Conservation (phyloP, 495 filamentous ascomycete genomes). For the Penicillium samsonianum region DNA sequence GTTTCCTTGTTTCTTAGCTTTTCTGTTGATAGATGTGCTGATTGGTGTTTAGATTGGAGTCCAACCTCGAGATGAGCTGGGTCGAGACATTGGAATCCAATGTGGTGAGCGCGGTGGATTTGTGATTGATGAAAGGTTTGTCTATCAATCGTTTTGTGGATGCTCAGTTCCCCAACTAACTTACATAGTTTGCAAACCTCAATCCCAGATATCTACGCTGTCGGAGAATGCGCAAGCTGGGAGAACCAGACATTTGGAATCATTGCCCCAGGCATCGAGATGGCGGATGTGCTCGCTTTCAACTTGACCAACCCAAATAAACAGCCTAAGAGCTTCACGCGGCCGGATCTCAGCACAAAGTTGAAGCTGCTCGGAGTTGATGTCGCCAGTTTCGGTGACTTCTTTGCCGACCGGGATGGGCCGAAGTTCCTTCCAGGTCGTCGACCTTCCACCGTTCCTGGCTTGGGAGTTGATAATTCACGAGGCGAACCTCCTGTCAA, state of each 20-base stretch:
- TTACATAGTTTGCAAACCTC: conserved; percentile 67
- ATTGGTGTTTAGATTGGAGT: conserved; percentile 65
- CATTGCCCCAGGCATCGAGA: conserved; percentile 92
- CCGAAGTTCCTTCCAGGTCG: conserved; percentile 70
- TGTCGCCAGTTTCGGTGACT: conserved; percentile 94
- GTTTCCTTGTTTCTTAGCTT: conserved; percentile 19
- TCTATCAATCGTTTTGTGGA: neutral
- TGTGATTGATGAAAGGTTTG: conserved; percentile 63
- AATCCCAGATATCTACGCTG: conserved; percentile 75
- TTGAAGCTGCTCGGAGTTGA: conserved; percentile 92
- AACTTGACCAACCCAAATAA: conserved; percentile 88
- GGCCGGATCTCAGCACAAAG: conserved; percentile 91
- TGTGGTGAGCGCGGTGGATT: conserved; percentile 78
- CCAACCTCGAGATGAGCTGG: conserved; percentile 79
- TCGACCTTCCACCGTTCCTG: conserved; percentile 31
- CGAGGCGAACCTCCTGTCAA: conserved; percentile 64
- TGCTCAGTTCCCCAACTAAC: neutral
- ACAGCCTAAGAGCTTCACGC: conserved; percentile 68
- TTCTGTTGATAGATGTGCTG: neutral
- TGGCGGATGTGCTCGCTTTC: conserved; percentile 95
- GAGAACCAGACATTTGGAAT: conserved; percentile 90
- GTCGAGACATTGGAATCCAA: conserved; percentile 66
- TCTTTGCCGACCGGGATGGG: conserved; percentile 90
- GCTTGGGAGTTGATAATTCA: conserved; percentile 25
- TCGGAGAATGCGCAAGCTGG: conserved; percentile 96